A percentile compares a stretch with the other conserved stretches of the same genome.
These are phyloP conservation scores for Excoecaria cochinchinensis DNA, from an alignment of 345 rosid genomes.

Conservation along the genomic window DNA sequence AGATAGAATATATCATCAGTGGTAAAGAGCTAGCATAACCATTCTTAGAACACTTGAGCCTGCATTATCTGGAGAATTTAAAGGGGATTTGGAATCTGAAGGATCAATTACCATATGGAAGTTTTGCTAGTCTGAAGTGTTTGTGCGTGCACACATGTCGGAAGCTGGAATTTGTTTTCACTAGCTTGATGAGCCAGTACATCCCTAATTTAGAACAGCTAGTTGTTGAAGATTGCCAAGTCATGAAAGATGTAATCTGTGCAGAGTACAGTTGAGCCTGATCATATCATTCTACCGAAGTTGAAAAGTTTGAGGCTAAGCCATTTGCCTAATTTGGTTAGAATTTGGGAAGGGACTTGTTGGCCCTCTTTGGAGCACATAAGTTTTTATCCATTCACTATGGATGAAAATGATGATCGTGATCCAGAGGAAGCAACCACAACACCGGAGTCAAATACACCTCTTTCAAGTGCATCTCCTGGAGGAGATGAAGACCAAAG, in stretches of 20 bases:
- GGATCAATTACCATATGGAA: not conserved
- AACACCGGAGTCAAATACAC: no score
- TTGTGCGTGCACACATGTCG: constrained; percentile 18
- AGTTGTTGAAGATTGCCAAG: constrained; percentile 23
- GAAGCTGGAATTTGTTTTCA: constrained; percentile 9
- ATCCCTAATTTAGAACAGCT: constrained; percentile 22
- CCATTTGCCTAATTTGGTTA: constrained; percentile 19
- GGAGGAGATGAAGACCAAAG: no score
- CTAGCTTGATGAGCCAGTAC: constrained; percentile 7
- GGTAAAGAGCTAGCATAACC: constrained; percentile 9
- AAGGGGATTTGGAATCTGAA: constrained; percentile 11
- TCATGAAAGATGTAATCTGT: constrained; percentile 1
- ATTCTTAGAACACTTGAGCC: constrained; percentile 15
- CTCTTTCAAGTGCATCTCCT: no score
- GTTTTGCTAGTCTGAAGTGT: constrained; percentile 19
- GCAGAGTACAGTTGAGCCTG: not conserved
- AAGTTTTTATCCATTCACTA: constrained; percentile 16
- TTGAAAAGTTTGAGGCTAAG: constrained; percentile 18
- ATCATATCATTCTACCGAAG: not conserved
- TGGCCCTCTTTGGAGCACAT: constrained; percentile 16
- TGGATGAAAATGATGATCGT: no score
- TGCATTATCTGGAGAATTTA: constrained; percentile 21
- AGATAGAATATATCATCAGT: constrained; percentile 13
- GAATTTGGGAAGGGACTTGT: constrained; percentile 2
- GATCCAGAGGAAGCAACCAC: no score